A percentile compares a stretch with the other conserved stretches of the same genome.
phyloP scores from a whole-genome alignment of 371 early-diverging fungal species.

The Amoeboaphelidium protococcarum region DNA sequence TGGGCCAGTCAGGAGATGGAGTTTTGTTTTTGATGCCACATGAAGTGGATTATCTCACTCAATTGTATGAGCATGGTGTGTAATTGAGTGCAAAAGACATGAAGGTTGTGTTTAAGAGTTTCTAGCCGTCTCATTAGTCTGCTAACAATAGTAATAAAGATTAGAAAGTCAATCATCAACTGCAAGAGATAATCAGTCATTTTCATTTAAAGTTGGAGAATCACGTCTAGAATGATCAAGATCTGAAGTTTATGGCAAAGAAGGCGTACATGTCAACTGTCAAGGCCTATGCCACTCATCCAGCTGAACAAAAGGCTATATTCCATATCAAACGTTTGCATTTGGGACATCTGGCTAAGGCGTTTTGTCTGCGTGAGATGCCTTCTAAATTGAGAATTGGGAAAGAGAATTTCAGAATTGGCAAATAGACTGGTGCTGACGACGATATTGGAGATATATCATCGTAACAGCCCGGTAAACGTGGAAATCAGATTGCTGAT shows the following conservation, averaged over 20 bases:
- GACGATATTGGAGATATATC: too few relatives aligned
- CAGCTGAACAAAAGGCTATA: slow-evolving; percentile 41
- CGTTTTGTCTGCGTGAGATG: slow-evolving; percentile 72
- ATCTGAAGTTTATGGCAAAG: slow-evolving; percentile 14
- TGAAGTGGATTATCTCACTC: slow-evolving; percentile 51
- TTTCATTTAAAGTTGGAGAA: not conserved
- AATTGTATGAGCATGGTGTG: slow-evolving; percentile 37
- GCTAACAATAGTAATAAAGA: not conserved
- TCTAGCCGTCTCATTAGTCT: not conserved
- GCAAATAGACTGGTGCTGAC: too few relatives aligned
- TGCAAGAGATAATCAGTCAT: not conserved
- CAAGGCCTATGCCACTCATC: slow-evolving; percentile 80
- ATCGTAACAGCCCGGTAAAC: too few relatives aligned
- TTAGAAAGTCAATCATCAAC: not conserved
- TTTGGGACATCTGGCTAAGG: slow-evolving; percentile 80
- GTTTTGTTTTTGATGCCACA: slow-evolving; percentile 55
- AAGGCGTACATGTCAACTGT: slow-evolving; percentile 62
- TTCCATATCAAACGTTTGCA: slow-evolving; percentile 81
- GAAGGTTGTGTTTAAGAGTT: not conserved
- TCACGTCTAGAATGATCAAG: not conserved
- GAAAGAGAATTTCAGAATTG: too few relatives aligned
- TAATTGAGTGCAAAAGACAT: too few relatives aligned
- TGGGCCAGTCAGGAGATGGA: slow-evolving; percentile 60
- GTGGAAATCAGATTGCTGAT: too few relatives aligned
- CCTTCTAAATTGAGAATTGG: slow-evolving; percentile 14